A percentile compares a stretch with the other conserved stretches of the same genome.
Conservation (phyloP, 768 basidiomycete genomes). For the Stropharia rugosoannulata region DNA sequence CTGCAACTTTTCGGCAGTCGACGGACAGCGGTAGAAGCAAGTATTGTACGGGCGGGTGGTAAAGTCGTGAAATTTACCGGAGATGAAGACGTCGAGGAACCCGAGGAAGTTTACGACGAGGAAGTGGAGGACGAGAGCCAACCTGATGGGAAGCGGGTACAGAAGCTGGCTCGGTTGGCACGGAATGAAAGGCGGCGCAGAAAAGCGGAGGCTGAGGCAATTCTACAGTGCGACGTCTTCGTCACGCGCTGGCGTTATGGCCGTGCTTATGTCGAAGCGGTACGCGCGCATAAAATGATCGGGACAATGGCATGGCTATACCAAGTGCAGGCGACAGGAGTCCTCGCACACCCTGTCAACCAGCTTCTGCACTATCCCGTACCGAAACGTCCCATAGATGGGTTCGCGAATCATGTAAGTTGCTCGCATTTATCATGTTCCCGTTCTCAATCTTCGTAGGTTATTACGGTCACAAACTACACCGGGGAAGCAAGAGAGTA, state of each 20-base stretch:
- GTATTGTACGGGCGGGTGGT: conserved; percentile 59
- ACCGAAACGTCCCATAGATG: conserved; percentile 58
- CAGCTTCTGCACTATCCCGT: conserved; percentile 86
- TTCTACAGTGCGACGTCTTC: conserved; percentile 66
- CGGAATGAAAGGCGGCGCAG: conserved; percentile 19
- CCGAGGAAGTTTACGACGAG: conserved; percentile 4
- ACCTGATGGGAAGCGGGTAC: not conserved
- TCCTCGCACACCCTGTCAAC: conserved; percentile 61
- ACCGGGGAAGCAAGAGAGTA: conserved; percentile 86
- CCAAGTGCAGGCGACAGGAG: conserved; percentile 65
- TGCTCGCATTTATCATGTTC: not conserved
- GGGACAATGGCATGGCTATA: conserved; percentile 86
- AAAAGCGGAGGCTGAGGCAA: conserved; percentile 35
- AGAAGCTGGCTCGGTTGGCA: conserved; percentile 3
- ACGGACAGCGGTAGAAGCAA: conserved; percentile 53
- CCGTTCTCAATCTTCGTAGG: conserved; percentile 33
- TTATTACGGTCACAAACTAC: conserved; percentile 87
- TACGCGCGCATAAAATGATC: conserved; percentile 54
- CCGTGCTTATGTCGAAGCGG: conserved; percentile 73
- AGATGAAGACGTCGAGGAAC: conserved; percentile 18
- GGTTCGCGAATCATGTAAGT: conserved; percentile 62
- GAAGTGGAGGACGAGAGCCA: conserved; percentile 2
- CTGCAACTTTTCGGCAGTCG: conserved; percentile 52
- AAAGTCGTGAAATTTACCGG: conserved; percentile 25
- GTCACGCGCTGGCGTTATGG: conserved; percentile 72